These are phyloP conservation scores for Grammothele lineata DNA, from an alignment of 768 basidiomycete species.

Conservation along the genomic window DNA sequence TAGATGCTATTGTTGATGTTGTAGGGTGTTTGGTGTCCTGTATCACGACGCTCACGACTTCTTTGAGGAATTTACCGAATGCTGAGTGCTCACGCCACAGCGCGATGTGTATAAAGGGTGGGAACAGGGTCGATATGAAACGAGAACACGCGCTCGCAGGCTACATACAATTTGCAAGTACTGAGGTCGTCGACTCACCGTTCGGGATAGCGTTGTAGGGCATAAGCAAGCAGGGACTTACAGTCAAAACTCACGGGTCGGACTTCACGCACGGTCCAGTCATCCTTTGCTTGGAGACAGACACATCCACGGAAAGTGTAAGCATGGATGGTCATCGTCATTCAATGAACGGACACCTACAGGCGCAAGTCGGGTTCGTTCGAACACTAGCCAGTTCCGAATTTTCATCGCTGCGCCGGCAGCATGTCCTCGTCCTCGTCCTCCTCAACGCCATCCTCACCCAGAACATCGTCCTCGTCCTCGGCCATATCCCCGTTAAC, in stretches of 20 bases:
- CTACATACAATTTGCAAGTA: too few species aligned
- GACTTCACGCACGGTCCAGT: too few species aligned
- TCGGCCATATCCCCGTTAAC: constrained; percentile 17
- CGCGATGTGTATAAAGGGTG: too few species aligned
- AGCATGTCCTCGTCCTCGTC: constrained; percentile 17
- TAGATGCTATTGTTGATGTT: constrained; percentile 33
- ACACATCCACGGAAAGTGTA: constrained; percentile 11
- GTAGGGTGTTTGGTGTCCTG: neutral
- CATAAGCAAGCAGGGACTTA: too few species aligned
- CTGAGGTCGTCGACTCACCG: too few species aligned
- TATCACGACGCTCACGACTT: constrained; percentile 1
- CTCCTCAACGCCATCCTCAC: constrained; percentile 1
- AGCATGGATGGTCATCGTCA: constrained; percentile 14
- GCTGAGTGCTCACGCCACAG: too few species aligned
- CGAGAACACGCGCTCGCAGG: too few species aligned
- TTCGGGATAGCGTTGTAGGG: too few species aligned
- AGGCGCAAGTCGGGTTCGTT: neutral
- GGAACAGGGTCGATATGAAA: too few species aligned
- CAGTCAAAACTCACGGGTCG: too few species aligned
- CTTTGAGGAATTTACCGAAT: neutral
- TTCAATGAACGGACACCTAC: constrained; percentile 14
- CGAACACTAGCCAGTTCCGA: too few species aligned
- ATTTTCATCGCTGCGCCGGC: constrained; percentile 16
- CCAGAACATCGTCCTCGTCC: constrained; percentile 5
- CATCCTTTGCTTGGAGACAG: too few species aligned